These are phyloP conservation scores for Verticillium alfalfae DNA, from an alignment of 2,329 filamentous ascomycete genomes.

Conservation along the genomic window DNA sequence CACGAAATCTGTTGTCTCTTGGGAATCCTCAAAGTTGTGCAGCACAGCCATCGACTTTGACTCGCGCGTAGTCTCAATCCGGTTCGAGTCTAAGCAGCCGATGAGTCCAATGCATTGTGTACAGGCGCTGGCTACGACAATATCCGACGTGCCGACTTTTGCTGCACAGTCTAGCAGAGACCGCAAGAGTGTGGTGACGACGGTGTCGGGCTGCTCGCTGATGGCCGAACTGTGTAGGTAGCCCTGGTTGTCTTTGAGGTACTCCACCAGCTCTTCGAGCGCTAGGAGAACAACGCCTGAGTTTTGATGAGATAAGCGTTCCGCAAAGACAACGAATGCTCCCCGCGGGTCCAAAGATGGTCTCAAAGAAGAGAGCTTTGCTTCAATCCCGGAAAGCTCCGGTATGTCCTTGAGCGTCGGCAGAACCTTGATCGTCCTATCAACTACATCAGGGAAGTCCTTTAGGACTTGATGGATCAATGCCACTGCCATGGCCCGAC, in stretches of 20 bases:
- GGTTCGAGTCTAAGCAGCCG: constrained; percentile 87
- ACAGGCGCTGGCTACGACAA: constrained; percentile 65
- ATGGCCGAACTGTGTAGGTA: constrained; percentile 74
- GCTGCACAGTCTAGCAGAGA: constrained; percentile 80
- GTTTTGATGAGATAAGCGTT: constrained; percentile 77
- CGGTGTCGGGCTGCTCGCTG: constrained; percentile 75
- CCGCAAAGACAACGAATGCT: constrained; percentile 54
- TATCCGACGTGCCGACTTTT: constrained; percentile 66
- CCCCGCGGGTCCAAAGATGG: constrained; percentile 50
- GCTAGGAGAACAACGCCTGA: constrained; percentile 79
- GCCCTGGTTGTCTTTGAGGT: constrained; percentile 67
- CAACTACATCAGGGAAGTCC: constrained; percentile 55
- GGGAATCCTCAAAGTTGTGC: constrained; percentile 74
- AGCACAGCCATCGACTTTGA: constrained; percentile 80
- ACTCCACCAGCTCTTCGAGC: constrained; percentile 69
- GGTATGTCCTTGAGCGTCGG: constrained; percentile 72
- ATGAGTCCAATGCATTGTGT: constrained; percentile 82
- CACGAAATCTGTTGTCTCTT: constrained; percentile 81
- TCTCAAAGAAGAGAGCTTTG: constrained; percentile 60
- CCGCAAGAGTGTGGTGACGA: constrained; percentile 66
- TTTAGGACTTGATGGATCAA: constrained; percentile 62
- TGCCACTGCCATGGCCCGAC: constrained; percentile 52
- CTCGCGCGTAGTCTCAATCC: constrained; percentile 73
- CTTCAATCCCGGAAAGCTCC: constrained; percentile 62
- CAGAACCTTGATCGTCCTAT: constrained; percentile 65